These are phyloP conservation scores for Suillus occidentalis DNA, from an alignment of 768 basidiomycete species.

Conservation along the genomic window DNA sequence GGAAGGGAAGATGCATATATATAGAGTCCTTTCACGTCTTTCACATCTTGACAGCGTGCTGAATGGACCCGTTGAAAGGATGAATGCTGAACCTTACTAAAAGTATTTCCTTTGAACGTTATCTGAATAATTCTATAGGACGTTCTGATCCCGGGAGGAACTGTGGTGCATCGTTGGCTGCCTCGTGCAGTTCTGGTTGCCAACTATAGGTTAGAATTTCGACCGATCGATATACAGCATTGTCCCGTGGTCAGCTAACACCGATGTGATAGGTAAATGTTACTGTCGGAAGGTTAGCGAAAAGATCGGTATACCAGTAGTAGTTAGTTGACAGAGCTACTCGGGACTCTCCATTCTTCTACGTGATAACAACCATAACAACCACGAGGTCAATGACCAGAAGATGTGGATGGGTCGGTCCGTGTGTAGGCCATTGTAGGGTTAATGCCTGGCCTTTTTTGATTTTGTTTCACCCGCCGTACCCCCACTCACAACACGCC, in stretches of 20 bases:
- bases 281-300: background rate
- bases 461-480: background rate
- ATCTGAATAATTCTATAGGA: background rate
- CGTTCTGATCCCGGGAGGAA: background rate
- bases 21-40: background rate
- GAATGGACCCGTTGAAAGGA: background rate
- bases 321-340: background rate
- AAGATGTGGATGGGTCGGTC: background rate
- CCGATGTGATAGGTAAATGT: background rate
- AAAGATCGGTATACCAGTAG: background rate
- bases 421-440: background rate
- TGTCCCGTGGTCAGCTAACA: background rate
- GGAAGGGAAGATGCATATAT: background rate
- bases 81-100: background rate
- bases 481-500: background rate
- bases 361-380: background rate
- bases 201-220: conserved; percentile 1
- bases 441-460: background rate
- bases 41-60: background rate
- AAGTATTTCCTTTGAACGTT: background rate
- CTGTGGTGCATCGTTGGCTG: background rate
- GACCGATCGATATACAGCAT: background rate
- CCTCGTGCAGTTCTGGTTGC: background rate
- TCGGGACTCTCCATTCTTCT: background rate
- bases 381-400: too few species aligned